Evolutionary conservation across 495 filamentous ascomycete species (phyloP).

Genomic region (Penicillium goetzii): DNA sequence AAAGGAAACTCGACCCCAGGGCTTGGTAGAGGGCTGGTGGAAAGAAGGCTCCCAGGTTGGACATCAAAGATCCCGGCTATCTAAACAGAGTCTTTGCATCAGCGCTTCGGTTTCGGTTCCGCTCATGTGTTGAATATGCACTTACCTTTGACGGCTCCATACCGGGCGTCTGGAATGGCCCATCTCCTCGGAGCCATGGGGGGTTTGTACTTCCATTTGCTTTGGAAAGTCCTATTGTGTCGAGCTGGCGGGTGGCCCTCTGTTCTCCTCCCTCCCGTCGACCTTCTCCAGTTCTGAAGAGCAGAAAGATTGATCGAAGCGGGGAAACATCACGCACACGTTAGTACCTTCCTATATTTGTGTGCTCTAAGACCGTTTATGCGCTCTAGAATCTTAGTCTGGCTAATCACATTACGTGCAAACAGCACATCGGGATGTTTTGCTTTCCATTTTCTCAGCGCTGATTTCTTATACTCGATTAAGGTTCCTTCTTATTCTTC

Average conservation of each 20-base stretch:
- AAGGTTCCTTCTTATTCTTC: neutral
- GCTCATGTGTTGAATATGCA: neutral
- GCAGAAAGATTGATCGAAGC: neutral
- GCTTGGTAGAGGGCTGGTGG: constrained; percentile 72
- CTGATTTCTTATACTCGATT: too few relatives aligned
- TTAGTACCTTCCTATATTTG: neutral
- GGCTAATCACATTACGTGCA: neutral
- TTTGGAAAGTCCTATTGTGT: neutral
- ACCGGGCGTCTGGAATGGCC: neutral
- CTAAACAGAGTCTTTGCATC: constrained; percentile 16
- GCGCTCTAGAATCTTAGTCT: neutral
- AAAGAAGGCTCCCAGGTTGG: constrained; percentile 66
- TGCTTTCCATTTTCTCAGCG: too few relatives aligned
- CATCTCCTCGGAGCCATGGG: neutral
- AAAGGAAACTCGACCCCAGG: constrained; percentile 65
- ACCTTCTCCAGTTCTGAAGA: neutral
- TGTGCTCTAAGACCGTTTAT: neutral
- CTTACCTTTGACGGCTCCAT: neutral
- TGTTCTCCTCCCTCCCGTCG: neutral
- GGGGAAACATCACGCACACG: neutral
- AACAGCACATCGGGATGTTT: neutral
- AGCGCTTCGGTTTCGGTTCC: neutral
- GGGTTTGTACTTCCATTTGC: neutral
- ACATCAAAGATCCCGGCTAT: constrained; percentile 61
- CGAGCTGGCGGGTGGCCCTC: neutral